Base-by-base conservation (phyloP, 2,329 filamentous ascomycete genomes). In the Neocucurbitaria cava region DNA sequence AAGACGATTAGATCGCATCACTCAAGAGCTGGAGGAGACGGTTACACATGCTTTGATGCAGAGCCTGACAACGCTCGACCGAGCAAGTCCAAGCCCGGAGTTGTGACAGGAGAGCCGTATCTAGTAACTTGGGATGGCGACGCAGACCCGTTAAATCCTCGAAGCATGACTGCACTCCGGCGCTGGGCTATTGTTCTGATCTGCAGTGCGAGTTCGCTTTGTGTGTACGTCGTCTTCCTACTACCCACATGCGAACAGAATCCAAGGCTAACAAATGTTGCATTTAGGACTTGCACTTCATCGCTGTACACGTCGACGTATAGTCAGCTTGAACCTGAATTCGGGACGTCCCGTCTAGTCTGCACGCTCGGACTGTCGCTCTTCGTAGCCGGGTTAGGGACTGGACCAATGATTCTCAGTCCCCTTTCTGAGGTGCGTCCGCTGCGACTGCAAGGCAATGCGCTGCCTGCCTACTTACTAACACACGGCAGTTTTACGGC, bases 291-390 rank as follows among this genome's bases (percentile, higher is more conserved):
- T 8, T 92, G 89, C 71, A 86, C 90, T 1, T 93, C 89, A 43
- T 95, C 92, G n/a, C 87, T 96, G 65, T 96, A 97, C 76, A 94
- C 92, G 0, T 86, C 86, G 11, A 95, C 90, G 0, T 97, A 96
- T 73, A 71, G 68, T 17, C 89, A 95, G 74, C 86, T 96, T 76
- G 86, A 88, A 58, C 77, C 81, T 23, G 90, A 96, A 54, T 96
- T 96, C 65, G 78, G 85, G 61, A 84, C 85, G 65, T 89, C 89
- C 0, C 83, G 85, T 51, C 80, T 91, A 45, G 83, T 96, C 21
- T 91, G 89, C 11, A 92, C 91, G 3, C 75, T 96, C 9, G 94
- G 93, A 0, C 79, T 97, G 46, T 92, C 90, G 0, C 82, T 89
- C 1, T 97, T 93, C 69, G 92, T 96, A 44, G 82, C 92, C 49